A percentile compares a stretch with the other conserved stretches of the same genome.
These are phyloP conservation scores for Ceratocystis colombiana DNA, from an alignment of 2,329 filamentous ascomycete genomes.

Conservation along the genomic window DNA sequence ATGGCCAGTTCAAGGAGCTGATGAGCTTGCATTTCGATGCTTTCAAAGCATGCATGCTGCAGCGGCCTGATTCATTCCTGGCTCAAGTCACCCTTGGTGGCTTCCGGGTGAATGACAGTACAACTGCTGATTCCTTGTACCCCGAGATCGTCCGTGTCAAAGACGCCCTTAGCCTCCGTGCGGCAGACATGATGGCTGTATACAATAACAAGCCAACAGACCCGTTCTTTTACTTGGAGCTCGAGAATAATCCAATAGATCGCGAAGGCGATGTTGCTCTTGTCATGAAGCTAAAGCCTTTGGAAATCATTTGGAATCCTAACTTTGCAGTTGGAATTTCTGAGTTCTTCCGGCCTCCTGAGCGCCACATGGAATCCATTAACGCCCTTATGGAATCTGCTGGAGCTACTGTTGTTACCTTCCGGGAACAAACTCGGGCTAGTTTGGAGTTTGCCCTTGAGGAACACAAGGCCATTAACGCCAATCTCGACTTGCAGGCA, in stretches of 20 bases:
- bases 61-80: slow-evolving; percentile 82
- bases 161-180: slow-evolving; percentile 49
- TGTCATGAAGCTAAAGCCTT: slow-evolving; percentile 81
- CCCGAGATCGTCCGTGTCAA: slow-evolving; percentile 95
- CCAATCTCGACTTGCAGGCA: slow-evolving; percentile 87
- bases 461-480: slow-evolving; percentile 96
- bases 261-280: slow-evolving; percentile 83
- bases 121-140: slow-evolving; percentile 80
- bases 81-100: slow-evolving; percentile 84
- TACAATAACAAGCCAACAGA: slow-evolving; percentile 38
- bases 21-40: slow-evolving; percentile 88
- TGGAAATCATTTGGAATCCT: slow-evolving; percentile 97
- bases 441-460: slow-evolving; percentile 92
- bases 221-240: slow-evolving; percentile 81
- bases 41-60: slow-evolving; percentile 80
- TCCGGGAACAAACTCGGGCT: slow-evolving; percentile 89
- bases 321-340: slow-evolving; percentile 82
- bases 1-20: slow-evolving; percentile 57
- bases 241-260: slow-evolving; percentile 93
- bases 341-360: slow-evolving; percentile 92
- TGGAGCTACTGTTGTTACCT: slow-evolving; percentile 86
- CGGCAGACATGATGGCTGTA: neutral
- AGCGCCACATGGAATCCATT: slow-evolving; percentile 97
- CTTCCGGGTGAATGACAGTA: slow-evolving; percentile 89
- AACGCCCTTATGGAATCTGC: slow-evolving; percentile 90